phyloP scores from a whole-genome alignment of 495 filamentous ascomycete genomes.

The Aspergillus sclerotiicarbonarius region DNA sequence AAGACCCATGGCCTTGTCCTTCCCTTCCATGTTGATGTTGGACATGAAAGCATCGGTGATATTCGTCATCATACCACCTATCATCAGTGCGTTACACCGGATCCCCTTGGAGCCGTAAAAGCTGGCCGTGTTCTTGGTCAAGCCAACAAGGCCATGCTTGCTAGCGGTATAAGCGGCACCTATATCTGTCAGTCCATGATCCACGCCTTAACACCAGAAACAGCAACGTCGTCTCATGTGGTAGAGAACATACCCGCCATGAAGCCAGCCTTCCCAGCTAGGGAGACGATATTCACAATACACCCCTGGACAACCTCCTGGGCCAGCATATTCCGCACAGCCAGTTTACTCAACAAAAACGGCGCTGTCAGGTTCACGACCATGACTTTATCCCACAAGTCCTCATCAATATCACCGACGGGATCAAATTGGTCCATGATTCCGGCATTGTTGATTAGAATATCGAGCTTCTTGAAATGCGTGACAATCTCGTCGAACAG shows the following conservation, averaged over 20 bases:
- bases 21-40: conserved; percentile 46
- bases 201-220: too few relatives aligned
- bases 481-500: conserved; percentile 35
- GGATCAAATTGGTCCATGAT: conserved; percentile 59
- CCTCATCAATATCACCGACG: conserved; percentile 47
- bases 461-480: conserved; percentile 34
- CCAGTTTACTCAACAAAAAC: conserved; percentile 51
- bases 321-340: conserved; percentile 45
- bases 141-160: conserved; percentile 45
- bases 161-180: conserved; percentile 53
- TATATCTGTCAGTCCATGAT: conserved; percentile 15
- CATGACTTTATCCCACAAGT: conserved; percentile 57
- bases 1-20: conserved; percentile 31
- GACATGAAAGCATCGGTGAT: conserved; percentile 48
- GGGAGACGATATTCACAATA: conserved; percentile 41
- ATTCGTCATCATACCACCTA: conserved; percentile 58
- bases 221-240: too few relatives aligned
- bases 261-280: conserved; percentile 34
- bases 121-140: conserved; percentile 62
- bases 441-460: conserved; percentile 45
- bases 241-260: conserved; percentile 27
- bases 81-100: conserved; percentile 52
- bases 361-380: conserved; percentile 60
- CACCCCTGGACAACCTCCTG: conserved; percentile 28
- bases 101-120: conserved; percentile 59